Base-by-base conservation (phyloP, 768 basidiomycete genomes). In the Lactarius hatsudake region DNA sequence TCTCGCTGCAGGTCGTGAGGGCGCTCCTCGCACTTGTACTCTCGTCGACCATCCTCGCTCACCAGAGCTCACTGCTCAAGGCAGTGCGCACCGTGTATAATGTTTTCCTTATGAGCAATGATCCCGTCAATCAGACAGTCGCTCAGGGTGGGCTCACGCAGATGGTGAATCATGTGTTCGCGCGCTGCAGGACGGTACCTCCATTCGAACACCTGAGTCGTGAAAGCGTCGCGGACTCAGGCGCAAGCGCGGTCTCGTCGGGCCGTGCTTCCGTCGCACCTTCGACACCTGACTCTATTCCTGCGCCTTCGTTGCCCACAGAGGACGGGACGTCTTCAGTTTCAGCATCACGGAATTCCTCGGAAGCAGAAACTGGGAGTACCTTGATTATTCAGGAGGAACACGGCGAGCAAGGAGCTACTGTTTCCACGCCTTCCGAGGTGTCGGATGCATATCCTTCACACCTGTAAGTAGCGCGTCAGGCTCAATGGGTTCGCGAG, bases 21-120 rank as follows among this genome's bases (percentile, higher is more conserved):
- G 95, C 94, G 3, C 82, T 99, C 20, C 86, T 99, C 45, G 84
- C 94, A 0, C 80, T 98, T 58, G 88, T 98, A 36, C 81, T 99
- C 57, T 98, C 96, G 1, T 83, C 91, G 5, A 91, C 88, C 7
- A 85, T 90, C 48, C 82, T 94, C 32, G 93, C 98, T 4, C 97
- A 99, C 77, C 97, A 98, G 75, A 97, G 95, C 5, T 91, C 94
- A 13, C 82, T 99, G 54, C 84, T 99, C 71, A 98, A 98, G 76
- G 94, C 95, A 34, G 93, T 99, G 38, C 86, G 97, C 57, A 98
- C 97, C 23, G 97, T 99, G 4, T 99, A 98, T 80, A 98, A 99
- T 75, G 89, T 99, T 66, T 99, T 98, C 76, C 82, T 99, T 32
- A 82, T 98, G 66, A 95, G 93, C 72, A 83, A 84, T 26, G 94